Evolutionary conservation across 2,329 filamentous ascomycete genomes (phyloP).

Genomic region (Orbilia blumenaviensis): DNA sequence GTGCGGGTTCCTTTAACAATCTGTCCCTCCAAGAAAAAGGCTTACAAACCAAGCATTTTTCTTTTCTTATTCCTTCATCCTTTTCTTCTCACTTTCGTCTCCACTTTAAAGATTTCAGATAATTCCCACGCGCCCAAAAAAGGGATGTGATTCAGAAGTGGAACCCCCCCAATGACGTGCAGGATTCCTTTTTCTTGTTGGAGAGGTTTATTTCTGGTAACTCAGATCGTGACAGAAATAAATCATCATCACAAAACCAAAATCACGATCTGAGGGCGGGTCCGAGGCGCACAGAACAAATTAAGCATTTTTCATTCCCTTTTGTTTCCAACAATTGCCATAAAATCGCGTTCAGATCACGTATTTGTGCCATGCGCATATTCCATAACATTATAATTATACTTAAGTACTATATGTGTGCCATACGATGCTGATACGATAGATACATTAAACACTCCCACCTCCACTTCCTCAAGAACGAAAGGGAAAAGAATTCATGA

Average conservation of each 20-base stretch:
- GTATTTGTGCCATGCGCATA: background rate
- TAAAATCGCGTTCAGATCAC: background rate
- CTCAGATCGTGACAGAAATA: background rate
- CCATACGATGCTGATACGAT: no score
- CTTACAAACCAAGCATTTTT: conserved; percentile 24
- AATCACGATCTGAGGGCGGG: no score
- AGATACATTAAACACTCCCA: no score
- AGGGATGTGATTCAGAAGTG: background rate
- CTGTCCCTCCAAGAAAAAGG: no score
- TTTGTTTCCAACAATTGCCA: no score
- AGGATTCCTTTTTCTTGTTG: background rate
- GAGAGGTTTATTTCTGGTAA: background rate
- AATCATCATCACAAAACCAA: no score
- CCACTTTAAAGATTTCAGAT: background rate
- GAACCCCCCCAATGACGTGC: conserved; percentile 10
- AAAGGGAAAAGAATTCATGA: background rate
- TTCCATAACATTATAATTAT: no score
- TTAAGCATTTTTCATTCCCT: no score
- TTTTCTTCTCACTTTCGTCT: no score
- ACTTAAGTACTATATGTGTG: no score
- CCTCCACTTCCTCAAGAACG: background rate
- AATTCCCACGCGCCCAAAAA: background rate
- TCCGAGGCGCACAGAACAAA: no score
- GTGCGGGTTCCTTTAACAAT: conserved; percentile 25
- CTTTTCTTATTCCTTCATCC: background rate